These are phyloP conservation scores for Russula foetens DNA, from an alignment of 768 basidiomycete genomes.

Conservation along the genomic window DNA sequence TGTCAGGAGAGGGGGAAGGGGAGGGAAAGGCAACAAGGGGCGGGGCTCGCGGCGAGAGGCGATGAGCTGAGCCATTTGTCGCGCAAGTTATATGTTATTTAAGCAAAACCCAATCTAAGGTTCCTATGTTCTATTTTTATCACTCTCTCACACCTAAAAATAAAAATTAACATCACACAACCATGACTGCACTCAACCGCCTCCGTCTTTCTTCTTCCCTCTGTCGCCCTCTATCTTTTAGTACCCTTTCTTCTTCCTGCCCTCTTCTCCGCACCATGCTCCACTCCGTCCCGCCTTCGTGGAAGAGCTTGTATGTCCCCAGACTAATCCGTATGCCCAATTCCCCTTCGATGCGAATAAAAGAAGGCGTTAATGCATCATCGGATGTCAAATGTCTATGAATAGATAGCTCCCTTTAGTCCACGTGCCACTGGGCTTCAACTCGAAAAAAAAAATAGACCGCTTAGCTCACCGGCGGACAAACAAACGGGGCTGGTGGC, in stretches of 20 bases:
- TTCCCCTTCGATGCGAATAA: constrained; percentile 29
- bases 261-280: constrained; percentile 35
- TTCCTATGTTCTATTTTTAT: background rate
- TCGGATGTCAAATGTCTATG: constrained; percentile 43
- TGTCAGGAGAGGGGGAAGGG: too few species aligned
- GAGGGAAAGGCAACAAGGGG: too few species aligned
- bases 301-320: constrained; percentile 61
- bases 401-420: constrained; percentile 37
- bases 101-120: background rate
- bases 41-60: constrained; percentile 19
- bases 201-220: constrained; percentile 53
- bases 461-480: constrained; percentile 1
- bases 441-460: background rate
- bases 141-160: background rate
- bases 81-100: background rate
- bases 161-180: background rate
- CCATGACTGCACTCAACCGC: constrained; percentile 11
- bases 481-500: constrained; percentile 27
- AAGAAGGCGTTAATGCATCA: constrained; percentile 23
- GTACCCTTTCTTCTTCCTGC: constrained; percentile 27
- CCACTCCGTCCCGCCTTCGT: constrained; percentile 61
- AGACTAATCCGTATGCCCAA: constrained; percentile 49
- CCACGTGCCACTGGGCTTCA: background rate
- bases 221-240: constrained; percentile 33
- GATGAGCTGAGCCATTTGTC: constrained; percentile 3